These are phyloP conservation scores for Artemisia annua DNA, from an alignment of 129 eudicot genomes.

Conservation along the genomic window DNA sequence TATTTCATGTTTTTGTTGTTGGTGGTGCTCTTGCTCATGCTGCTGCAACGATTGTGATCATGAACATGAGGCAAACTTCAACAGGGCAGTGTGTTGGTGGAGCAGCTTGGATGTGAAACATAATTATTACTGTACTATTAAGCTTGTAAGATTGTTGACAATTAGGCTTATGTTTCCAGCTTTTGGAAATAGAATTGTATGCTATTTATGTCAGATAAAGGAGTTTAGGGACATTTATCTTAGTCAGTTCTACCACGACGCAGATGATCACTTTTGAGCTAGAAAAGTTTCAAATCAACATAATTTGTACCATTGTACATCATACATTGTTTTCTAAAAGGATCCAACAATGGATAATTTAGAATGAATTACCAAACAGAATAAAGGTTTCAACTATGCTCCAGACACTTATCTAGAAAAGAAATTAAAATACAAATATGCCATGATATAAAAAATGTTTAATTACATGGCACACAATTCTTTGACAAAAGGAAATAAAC, in stretches of 20 bases:
- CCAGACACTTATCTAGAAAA: too few relatives aligned
- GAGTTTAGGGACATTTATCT: slow-evolving; percentile 17
- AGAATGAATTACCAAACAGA: not conserved
- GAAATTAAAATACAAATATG: too few relatives aligned
- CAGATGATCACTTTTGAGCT: not conserved
- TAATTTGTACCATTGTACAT: slow-evolving; percentile 8
- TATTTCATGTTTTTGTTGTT: slow-evolving; percentile 83
- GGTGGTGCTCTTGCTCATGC: slow-evolving; percentile 86
- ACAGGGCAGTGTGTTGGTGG: slow-evolving; percentile 34
- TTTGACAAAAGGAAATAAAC: not conserved
- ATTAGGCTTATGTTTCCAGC: slow-evolving; percentile 5
- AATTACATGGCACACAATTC: too few relatives aligned
- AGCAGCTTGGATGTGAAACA: slow-evolving; percentile 34
- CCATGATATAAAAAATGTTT: too few relatives aligned
- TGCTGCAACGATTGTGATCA: slow-evolving; percentile 67
- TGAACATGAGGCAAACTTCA: slow-evolving; percentile 69
- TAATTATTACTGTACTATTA: not conserved
- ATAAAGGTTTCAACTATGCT: not conserved
- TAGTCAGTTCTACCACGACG: slow-evolving; percentile 5
- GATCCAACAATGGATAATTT: too few relatives aligned
- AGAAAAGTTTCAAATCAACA: not conserved
- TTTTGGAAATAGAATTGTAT: slow-evolving; percentile 23
- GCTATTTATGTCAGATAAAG: slow-evolving; percentile 1
- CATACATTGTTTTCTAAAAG: not conserved
- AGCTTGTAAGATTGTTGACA: not conserved